Percentiles rank a stretch among this genome's conserved stretches.
Evolutionary conservation across 164 flowering plant genomes (phyloP).

Genomic region (Sextonia rubra): DNA sequence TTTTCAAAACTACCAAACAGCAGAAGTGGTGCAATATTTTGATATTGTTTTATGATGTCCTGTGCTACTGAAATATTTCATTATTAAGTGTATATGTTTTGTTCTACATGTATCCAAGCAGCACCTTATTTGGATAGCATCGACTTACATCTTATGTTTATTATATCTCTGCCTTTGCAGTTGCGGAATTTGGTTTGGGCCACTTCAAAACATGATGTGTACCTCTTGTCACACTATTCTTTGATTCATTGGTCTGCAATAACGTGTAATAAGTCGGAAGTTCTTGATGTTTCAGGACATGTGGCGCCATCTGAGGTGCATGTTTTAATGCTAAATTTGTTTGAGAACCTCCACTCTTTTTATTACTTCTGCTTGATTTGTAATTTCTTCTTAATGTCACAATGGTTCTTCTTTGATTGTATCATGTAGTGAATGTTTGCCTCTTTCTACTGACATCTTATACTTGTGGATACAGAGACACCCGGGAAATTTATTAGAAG

Average conservation of each 20-base stretch:
- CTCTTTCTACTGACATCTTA: neutral
- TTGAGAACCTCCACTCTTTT: neutral
- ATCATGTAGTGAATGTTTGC: neutral
- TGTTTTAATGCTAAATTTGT: neutral
- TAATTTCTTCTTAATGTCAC: neutral
- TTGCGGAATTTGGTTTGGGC: slow-evolving; percentile 22
- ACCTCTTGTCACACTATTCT: slow-evolving; percentile 17
- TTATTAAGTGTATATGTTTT: neutral
- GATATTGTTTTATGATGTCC: neutral
- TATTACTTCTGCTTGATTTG: neutral
- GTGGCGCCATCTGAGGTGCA: slow-evolving; percentile 36
- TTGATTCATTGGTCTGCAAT: slow-evolving; percentile 18
- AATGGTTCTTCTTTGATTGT: neutral
- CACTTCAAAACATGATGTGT: slow-evolving; percentile 19
- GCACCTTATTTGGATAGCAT: too few species aligned
- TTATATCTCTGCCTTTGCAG: slow-evolving; percentile 9
- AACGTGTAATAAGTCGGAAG: slow-evolving; percentile 12
- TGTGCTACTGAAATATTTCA: neutral
- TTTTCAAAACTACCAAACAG: too few species aligned
- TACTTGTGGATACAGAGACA: slow-evolving; percentile 36
- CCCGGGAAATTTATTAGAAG: slow-evolving; percentile 59
- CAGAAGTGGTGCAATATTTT: too few species aligned
- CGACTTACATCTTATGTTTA: neutral
- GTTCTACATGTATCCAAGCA: neutral
- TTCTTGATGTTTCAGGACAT: slow-evolving; percentile 18